Base-by-base conservation (phyloP, 352 stramenopile species). In the Pythium utonaiense region DNA sequence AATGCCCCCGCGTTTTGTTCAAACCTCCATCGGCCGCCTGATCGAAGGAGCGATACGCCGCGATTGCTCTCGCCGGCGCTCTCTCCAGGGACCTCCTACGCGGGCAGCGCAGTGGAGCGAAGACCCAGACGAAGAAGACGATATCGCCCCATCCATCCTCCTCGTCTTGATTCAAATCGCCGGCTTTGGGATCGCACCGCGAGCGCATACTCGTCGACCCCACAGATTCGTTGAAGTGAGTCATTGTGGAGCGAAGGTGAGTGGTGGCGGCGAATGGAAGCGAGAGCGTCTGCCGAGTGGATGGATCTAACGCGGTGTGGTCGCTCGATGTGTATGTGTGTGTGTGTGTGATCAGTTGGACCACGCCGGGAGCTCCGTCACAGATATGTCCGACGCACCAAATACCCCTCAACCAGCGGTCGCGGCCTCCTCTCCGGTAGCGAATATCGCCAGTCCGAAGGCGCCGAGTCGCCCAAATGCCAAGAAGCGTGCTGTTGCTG, bases 401-500 rank as follows among this genome's bases (percentile, higher is more conserved):
- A 22, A 36, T 17, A 69, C 54, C 24, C 62, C 62, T 24, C 52
- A 60, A 30, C 25, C 40, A 7, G 45, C 48, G 2, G 48, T 51
- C 2, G 42, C 22, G 10, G 54, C 36, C 1, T 52, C 41, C 6
- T 85, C 77, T 33, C 76, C 76, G 2, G 40, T 64, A 3, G 63
- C 63, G 14, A 79, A 67, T 47, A 57, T 53, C 19, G 71, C 22
- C 34, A 80, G 78, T 13, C 58, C 70, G 0, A 86, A 82, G 52
- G 63, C 78, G 0, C 78, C 82, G 3, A 53, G 68, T 8, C 78
- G 78, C 27, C 36, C 75, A 17, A 49, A 59, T 16, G 57, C 70
- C 4, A 90, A 89, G 62, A 85, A 74, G 41, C 65, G 79, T 3
- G 53, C 57, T 0, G 66, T 50, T 24, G 40, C 67, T 52, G 16